A percentile compares a stretch with the other conserved stretches of the same genome.
phyloP scores from a whole-genome alignment of 2,329 filamentous ascomycete genomes.

The Neophaeococcomyces aloes region DNA sequence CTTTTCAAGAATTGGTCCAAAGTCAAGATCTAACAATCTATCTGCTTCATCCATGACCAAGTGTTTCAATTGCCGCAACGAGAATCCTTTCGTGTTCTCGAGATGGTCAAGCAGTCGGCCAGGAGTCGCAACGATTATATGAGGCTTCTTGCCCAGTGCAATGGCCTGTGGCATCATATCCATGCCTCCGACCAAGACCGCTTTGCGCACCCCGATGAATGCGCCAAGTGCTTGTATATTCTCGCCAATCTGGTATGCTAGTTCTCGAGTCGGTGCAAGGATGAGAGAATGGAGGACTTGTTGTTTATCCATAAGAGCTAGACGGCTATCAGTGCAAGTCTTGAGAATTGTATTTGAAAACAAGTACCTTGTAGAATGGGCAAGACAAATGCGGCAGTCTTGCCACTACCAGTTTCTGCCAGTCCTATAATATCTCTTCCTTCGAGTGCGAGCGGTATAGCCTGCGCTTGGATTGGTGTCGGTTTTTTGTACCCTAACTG shows the following conservation, averaged over 20 bases:
- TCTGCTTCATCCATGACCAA: slow-evolving; percentile 95
- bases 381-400: slow-evolving; percentile 88
- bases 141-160: slow-evolving; percentile 87
- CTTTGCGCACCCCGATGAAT: slow-evolving; percentile 75
- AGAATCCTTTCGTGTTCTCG: slow-evolving; percentile 95
- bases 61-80: slow-evolving; percentile 68
- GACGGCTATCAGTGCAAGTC: background rate
- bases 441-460: slow-evolving; percentile 70
- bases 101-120: slow-evolving; percentile 83
- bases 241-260: slow-evolving; percentile 84
- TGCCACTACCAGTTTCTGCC: slow-evolving; percentile 90
- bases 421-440: slow-evolving; percentile 84
- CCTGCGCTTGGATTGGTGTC: slow-evolving; percentile 77
- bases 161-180: slow-evolving; percentile 92
- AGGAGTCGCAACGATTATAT: slow-evolving; percentile 85
- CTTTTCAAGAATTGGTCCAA: slow-evolving; percentile 84
- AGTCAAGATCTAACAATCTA: slow-evolving; percentile 82
- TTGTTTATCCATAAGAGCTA: slow-evolving; percentile 72
- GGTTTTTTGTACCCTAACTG: slow-evolving; percentile 72
- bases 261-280: slow-evolving; percentile 82
- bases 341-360: background rate
- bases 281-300: slow-evolving; percentile 80
- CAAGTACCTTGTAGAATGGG: slow-evolving; percentile 64
- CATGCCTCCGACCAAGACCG: slow-evolving; percentile 82
- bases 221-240: slow-evolving; percentile 79